Evolutionary conservation across 2,329 filamentous ascomycete species (phyloP), one percentile per base, ranked within the genome.

Genomic region (Dendrostoma leiphaemia): DNA sequence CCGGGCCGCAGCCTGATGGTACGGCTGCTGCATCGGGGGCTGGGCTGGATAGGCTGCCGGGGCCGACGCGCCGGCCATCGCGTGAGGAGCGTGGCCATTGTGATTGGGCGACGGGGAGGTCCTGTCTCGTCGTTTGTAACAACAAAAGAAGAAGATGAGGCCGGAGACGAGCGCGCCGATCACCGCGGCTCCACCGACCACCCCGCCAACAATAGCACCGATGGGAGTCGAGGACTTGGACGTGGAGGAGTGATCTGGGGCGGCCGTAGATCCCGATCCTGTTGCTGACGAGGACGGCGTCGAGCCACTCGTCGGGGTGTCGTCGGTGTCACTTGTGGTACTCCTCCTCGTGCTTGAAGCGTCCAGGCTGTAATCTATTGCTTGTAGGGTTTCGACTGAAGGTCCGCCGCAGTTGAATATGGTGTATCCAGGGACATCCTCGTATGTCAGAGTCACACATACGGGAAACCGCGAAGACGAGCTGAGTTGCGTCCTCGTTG

Each of bases 121-220:
- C 45, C 34, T 61, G 59, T 32, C 60, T 58, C 37, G 64, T 63
- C 40, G 57, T 63, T 35, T 58, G 63, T 44, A n/a, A n/a, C 61
- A 58, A 29, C 67, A 68, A 32, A 65, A 46, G n/a, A 71, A 29
- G 47, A 65, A 62, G 51, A 67, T 64, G 54, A 62, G 60, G 37
- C 57, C 65, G n/a, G 66, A 41, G 48, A 48, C 54, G 53, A 69
- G 59, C 6, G 69, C 54, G 15, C 53, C 67, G 23, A 71, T 43
- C n/a, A 61, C 62, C 24, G 53, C 65, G 1, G 67, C 43, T 15
- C 63, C 68, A 53, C 63, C 67, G 3, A 71, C 63, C 7, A 65
- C 68, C 32, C 68, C 68, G 28, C 68, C 68, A 3, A 64, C 64
- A 35, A 71, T 69, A 53, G 68, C 57, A 26, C 64, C 68, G 6